Base-by-base conservation (phyloP, 352 stramenopile genomes). In the Blastocystis hominis region DNA sequence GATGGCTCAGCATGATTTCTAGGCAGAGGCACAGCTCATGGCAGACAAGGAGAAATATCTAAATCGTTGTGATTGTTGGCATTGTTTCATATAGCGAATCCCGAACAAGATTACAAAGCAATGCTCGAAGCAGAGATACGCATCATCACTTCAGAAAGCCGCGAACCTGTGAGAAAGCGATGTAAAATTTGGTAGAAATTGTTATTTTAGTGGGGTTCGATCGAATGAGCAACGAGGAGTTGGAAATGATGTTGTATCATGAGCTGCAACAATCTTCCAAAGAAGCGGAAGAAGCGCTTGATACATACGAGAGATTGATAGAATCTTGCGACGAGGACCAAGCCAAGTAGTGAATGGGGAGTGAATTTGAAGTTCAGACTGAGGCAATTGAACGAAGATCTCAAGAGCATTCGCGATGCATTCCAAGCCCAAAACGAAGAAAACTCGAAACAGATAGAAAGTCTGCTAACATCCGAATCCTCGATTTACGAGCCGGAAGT, bases 391-490 rank as follows among this genome's bases (percentile, higher is more conserved):
- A 84, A 84, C 44, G 40, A 34, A 20, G 44, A 84, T 66, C 44
- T 84, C 30, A 84, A 44, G 30, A 53, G 55, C 4, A 68, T 84
- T 15, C 54, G 36, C 3, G n/a, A 15, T 17, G 50, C 59, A 30
- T 68, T 84, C 4, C 47, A 84, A 30, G 10, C 47, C 40, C 72
- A 84, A 13, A 84, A 30, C 38, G 72, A 84, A 20, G 47, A 84
- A 7, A 84, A 84, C 46, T 84, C 72, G 38, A 59, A 61, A 40
- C 72, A 69, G 24, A 64, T 84, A 10, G 56, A 84, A 34, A 84
- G 72, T 44, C 50, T 84, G 20, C 5, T 47, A 2, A 34, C 38
- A 40, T 44, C 53, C 24, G 72, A 84, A 7, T 47, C 47, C 9
- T 63, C 50, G 1, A 64, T 84, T 30, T 84, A 66, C 55, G 72